Evolutionary conservation across 768 basidiomycete genomes (phyloP).

Genomic region (Aureoboletus auriporus): DNA sequence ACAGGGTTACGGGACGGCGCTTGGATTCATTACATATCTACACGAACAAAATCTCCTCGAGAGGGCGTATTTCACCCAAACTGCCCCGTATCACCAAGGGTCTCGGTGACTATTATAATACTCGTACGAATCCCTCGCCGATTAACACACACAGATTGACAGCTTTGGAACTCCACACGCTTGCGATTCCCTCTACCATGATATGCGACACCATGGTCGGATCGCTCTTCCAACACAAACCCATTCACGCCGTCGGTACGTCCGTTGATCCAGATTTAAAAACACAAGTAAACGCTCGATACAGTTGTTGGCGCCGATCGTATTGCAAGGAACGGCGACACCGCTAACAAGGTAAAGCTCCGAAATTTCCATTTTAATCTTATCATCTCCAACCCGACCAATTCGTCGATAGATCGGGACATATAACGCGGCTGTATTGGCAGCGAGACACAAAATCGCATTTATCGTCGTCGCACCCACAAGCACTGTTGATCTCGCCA

Average conservation of each 20-base stretch:
- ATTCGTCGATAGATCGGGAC: conserved; percentile 64
- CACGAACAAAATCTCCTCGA: conserved; percentile 73
- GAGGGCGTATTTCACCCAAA: conserved; percentile 90
- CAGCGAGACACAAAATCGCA: conserved; percentile 80
- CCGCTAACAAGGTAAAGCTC: conserved; percentile 78
- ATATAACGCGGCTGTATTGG: conserved; percentile 93
- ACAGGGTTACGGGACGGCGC: conserved; percentile 92
- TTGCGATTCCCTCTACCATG: conserved; percentile 86
- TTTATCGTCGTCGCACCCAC: conserved; percentile 94
- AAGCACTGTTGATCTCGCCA: conserved; percentile 84
- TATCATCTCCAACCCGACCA: not conserved
- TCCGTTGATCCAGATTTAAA: not conserved
- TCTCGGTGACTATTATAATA: conserved; percentile 53
- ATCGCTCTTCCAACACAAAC: conserved; percentile 83
- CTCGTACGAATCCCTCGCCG: not conserved
- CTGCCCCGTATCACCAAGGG: conserved; percentile 92
- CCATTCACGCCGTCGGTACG: conserved; percentile 76
- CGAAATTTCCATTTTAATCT: not conserved
- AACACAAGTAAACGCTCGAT: not conserved
- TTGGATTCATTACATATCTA: conserved; percentile 90
- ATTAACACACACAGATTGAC: conserved; percentile 57
- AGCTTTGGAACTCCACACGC: conserved; percentile 80
- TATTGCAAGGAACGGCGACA: conserved; percentile 91
- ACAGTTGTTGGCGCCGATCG: conserved; percentile 84
- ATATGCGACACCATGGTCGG: conserved; percentile 98